Conservation (phyloP, 2,329 filamentous ascomycete genomes). For the Venturiaceae sp. region DNA sequence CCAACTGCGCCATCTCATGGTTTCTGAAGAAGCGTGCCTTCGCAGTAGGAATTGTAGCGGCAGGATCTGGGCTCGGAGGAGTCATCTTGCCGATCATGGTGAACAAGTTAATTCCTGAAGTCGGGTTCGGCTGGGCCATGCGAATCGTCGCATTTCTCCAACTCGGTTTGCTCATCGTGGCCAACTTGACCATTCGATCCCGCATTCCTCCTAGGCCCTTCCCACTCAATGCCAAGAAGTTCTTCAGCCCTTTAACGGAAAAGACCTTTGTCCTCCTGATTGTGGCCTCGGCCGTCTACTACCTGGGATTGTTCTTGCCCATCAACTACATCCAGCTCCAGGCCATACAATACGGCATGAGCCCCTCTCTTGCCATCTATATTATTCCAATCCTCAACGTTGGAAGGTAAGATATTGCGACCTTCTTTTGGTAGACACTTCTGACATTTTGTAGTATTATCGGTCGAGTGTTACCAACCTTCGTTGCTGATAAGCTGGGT, state of each 20-base stretch:
- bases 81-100: slow-evolving; percentile 39
- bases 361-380: slow-evolving; percentile 56
- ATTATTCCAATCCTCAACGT: slow-evolving; percentile 77
- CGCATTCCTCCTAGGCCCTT: not conserved
- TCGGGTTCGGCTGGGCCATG: slow-evolving; percentile 39
- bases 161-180: slow-evolving; percentile 29
- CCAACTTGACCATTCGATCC: slow-evolving; percentile 29
- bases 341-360: slow-evolving; percentile 3
- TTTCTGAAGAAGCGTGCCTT: slow-evolving; percentile 67
- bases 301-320: slow-evolving; percentile 50
- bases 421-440: no score
- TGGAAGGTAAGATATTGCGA: slow-evolving; percentile 47
- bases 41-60: slow-evolving; percentile 72
- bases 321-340: slow-evolving; percentile 76
- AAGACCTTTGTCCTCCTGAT: slow-evolving; percentile 31
- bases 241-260: slow-evolving; percentile 14
- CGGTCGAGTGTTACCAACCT: slow-evolving; percentile 72
- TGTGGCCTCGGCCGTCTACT: slow-evolving; percentile 36
- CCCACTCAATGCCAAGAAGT: slow-evolving; percentile 12
- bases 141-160: slow-evolving; percentile 38
- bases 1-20: slow-evolving; percentile 73
- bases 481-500: slow-evolving; percentile 68
- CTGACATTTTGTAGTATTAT: slow-evolving; percentile 30
- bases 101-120: slow-evolving; percentile 29
- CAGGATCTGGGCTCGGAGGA: slow-evolving; percentile 47